Evolutionary conservation across 139 green algal genomes (phyloP).

Genomic region (Closterium sp.): DNA sequence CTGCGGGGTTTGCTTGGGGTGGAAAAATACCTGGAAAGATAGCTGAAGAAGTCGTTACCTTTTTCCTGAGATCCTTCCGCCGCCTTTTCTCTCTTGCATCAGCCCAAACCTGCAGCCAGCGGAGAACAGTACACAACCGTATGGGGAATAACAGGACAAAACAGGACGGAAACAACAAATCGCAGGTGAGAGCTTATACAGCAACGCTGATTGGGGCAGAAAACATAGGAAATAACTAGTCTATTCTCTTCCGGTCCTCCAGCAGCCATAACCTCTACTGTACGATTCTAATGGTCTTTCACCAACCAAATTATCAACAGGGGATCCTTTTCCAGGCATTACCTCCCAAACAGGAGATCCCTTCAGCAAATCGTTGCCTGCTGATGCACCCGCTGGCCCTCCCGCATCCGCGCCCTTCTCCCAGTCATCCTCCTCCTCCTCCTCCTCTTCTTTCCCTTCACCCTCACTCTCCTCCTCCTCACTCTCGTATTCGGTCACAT

Average conservation of each 20-base stretch:
- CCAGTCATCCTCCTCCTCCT: constrained; percentile 38
- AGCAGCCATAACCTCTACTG: too few relatives aligned
- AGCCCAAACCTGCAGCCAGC: constrained; percentile 12
- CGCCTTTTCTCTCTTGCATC: constrained; percentile 26
- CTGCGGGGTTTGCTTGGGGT: too few relatives aligned
- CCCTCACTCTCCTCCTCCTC: not conserved
- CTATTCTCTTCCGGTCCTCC: too few relatives aligned
- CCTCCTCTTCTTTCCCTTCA: constrained; percentile 6
- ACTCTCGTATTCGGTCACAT: constrained; percentile 1
- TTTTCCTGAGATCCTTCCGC: constrained; percentile 6
- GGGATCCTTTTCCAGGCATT: not conserved
- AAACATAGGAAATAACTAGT: too few relatives aligned
- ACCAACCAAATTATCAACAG: not conserved
- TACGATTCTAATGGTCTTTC: too few relatives aligned
- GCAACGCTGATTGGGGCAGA: too few relatives aligned
- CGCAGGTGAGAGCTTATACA: not conserved
- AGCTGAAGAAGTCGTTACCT: not conserved
- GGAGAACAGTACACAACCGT: not conserved
- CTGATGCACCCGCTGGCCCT: not conserved
- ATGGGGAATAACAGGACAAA: not conserved
- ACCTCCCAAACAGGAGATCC: not conserved
- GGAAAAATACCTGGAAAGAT: not conserved
- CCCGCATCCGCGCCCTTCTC: not conserved
- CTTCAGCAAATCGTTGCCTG: not conserved
- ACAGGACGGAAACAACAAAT: not conserved